Evolutionary conservation across 257 asterid species (phyloP), one percentile per base, ranked within the genome.

Genomic region (Thymus mandschuricus): DNA sequence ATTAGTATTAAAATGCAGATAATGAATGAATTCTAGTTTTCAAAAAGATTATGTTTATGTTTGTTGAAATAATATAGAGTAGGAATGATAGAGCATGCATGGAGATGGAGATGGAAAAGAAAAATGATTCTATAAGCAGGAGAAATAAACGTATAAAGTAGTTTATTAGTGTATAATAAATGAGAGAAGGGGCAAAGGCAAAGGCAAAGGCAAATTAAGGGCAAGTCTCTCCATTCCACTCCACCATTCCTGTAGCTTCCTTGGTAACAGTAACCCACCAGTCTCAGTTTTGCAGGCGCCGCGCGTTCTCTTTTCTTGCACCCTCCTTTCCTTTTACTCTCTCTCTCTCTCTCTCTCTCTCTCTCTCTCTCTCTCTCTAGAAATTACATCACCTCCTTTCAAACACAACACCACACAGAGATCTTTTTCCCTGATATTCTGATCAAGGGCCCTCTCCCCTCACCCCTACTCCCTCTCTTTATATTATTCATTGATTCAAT

Each of bases 281-380:
- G 77, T 58, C 48, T 64, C 75, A 70, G 77, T 78, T 65, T 75
- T 80, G 84, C 91, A 84, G 88, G 87, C 95, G 97, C 91, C 92
- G 41, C 41, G 21, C 41, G 95, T 83, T 81, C 92, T 87, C 90
- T 76, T 76, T 79, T 86, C 80, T 75, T 68, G 33, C 80, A 49
- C 62, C 45, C 78, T 72, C 4, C 35, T 33, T 33, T 33, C 3
- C 35, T 31, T 33, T 33, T 6, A 10, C 31, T 34, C n/a, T 57
- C 52, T 5, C 48, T 43, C 10, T 30, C 43, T 76, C 66, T 4
- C 73, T 21, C 74, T 54, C 73, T 43, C 76, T 67, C 78, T 50
- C 10, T 38, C 43, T n/a, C 81, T 41, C 71, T 27, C 21, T 21
- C 21, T 21, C 21, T 21, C 21, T 21, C 21, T 21, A 60, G 27